Conservation (phyloP, 768 basidiomycete species). For the Trametes maxima region DNA sequence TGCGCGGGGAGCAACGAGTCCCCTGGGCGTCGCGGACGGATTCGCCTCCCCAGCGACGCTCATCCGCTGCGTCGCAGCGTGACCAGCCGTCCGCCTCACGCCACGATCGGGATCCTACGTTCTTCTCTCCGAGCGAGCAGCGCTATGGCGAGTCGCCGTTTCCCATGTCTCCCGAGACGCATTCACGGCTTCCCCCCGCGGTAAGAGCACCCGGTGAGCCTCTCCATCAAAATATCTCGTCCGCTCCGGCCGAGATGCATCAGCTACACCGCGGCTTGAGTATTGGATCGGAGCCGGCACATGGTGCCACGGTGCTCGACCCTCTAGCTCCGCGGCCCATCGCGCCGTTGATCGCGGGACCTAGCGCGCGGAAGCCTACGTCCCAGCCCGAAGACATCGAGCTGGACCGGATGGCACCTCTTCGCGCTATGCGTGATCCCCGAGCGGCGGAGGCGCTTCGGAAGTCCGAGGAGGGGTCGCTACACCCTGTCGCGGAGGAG, state of each 20-base stretch:
- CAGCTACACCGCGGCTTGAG: conserved; percentile 38
- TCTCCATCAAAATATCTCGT: conserved; percentile 22
- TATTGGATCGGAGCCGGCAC: conserved; percentile 31
- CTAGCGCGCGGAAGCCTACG: background rate
- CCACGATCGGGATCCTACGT: conserved; percentile 9
- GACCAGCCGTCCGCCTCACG: conserved; percentile 21
- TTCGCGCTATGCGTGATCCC: conserved; percentile 35
- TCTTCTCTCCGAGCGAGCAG: conserved; percentile 43
- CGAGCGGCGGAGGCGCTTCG: conserved; percentile 1
- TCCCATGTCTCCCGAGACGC: conserved; percentile 23
- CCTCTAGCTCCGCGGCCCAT: conserved; percentile 17
- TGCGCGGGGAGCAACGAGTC: conserved; percentile 50
- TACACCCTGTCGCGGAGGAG: conserved; percentile 28
- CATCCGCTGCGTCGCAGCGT: conserved; percentile 24
- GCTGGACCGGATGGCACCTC: conserved; percentile 45
- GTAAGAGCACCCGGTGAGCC: background rate
- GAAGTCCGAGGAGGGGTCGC: conserved; percentile 14
- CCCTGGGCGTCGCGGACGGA: conserved; percentile 58
- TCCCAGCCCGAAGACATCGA: conserved; percentile 35
- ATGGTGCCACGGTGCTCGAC: conserved; percentile 29
- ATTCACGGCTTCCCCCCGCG: conserved; percentile 30
- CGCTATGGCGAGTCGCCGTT: conserved; percentile 49
- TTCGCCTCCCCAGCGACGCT: conserved; percentile 32
- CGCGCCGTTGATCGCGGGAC: conserved; percentile 13
- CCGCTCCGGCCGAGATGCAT: conserved; percentile 60